phyloP scores from a whole-genome alignment of 176 grass and related monocot species.

The Raddia distichophylla region DNA sequence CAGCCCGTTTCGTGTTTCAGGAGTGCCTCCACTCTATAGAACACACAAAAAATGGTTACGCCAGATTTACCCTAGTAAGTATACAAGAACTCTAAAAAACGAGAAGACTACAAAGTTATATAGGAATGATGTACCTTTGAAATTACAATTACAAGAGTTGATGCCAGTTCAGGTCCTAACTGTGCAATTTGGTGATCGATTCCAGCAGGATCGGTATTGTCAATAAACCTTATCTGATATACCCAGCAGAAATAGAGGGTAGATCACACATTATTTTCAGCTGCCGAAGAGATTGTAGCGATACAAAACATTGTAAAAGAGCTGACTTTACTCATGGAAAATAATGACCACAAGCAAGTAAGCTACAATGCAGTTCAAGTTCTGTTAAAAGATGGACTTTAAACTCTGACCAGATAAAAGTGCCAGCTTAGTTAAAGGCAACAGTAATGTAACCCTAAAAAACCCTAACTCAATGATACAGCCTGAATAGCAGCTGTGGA shows the following conservation, averaged over 20 bases:
- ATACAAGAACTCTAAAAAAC: not conserved
- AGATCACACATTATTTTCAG: conserved; percentile 4
- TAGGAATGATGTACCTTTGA: conserved; percentile 70
- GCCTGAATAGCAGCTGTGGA: not conserved
- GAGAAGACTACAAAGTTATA: not conserved
- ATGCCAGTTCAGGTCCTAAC: conserved; percentile 77
- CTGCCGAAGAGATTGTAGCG: not conserved
- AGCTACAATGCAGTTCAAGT: not conserved
- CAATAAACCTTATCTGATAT: conserved; percentile 97
- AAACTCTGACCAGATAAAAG: not conserved
- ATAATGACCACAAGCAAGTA: conserved; percentile 25
- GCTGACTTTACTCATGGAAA: conserved; percentile 26
- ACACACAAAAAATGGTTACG: not conserved
- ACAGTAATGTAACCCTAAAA: not conserved
- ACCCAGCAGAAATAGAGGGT: conserved; percentile 35
- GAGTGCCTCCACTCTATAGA: conserved; percentile 89
- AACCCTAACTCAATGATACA: not conserved
- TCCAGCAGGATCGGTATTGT: conserved; percentile 98
- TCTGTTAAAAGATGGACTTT: not conserved
- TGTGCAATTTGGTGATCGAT: conserved; percentile 99
- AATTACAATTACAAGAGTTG: conserved; percentile 97
- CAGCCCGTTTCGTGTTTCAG: conserved; percentile 93
- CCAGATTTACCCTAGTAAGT: not conserved
- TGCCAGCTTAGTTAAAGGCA: not conserved
- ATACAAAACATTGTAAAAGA: not conserved